Evolutionary conservation across 2,329 filamentous ascomycete genomes (phyloP).

Genomic region (Colletotrichum aenigma): DNA sequence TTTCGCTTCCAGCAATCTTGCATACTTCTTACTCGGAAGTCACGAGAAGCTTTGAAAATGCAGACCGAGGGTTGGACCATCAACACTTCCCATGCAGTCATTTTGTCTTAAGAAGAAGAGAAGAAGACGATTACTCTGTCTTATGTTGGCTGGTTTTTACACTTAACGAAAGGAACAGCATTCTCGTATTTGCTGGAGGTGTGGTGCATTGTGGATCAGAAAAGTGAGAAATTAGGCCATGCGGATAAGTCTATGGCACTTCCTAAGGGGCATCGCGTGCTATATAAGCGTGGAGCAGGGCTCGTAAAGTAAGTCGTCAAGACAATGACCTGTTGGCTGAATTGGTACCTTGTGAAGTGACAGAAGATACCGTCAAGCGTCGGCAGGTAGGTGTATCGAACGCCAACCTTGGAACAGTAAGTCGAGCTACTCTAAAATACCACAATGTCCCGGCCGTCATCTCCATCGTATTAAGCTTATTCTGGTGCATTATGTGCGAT

Average conservation of each 20-base stretch:
- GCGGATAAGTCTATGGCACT: neutral
- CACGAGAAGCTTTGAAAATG: neutral
- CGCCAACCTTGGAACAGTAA: no score
- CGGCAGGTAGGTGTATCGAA: accelerated
- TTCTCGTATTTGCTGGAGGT: neutral
- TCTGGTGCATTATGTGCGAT: no score
- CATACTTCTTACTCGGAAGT: neutral
- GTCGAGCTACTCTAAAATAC: no score
- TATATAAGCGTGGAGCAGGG: neutral
- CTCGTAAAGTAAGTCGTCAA: accelerated
- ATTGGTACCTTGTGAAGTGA: neutral
- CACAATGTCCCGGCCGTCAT: neutral
- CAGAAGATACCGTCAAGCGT: neutral
- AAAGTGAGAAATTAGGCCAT: neutral
- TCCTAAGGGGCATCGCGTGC: accelerated
- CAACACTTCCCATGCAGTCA: no score
- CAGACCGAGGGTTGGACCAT: neutral
- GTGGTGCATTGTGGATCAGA: neutral
- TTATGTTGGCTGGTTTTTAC: neutral
- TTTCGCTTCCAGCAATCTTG: neutral
- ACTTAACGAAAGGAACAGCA: neutral
- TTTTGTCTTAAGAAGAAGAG: neutral
- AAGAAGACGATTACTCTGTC: neutral
- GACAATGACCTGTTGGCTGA: neutral
- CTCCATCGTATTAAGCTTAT: neutral